These are phyloP conservation scores for Escovopsis weberi DNA, from an alignment of 2,329 filamentous ascomycete species.

Conservation along the genomic window DNA sequence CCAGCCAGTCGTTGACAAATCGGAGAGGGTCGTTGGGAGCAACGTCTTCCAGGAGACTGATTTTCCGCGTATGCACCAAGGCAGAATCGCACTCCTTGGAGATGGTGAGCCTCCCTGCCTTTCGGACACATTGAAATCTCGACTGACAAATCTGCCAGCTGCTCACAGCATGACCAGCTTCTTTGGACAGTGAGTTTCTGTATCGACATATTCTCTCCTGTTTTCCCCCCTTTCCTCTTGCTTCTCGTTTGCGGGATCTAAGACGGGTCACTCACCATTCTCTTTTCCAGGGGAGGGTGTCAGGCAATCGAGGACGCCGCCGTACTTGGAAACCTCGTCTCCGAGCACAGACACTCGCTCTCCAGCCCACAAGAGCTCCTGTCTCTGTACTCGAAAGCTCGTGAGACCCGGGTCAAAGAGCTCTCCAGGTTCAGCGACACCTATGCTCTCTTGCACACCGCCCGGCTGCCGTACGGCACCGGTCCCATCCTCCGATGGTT, in stretches of 20 bases:
- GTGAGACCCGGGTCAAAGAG: slow-evolving; percentile 6
- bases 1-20: slow-evolving; percentile 7
- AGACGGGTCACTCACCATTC: too few relatives aligned
- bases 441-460: slow-evolving; percentile 8
- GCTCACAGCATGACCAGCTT: slow-evolving; percentile 11
- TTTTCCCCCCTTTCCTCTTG: not conserved
- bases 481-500: slow-evolving; percentile 6
- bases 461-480: slow-evolving; percentile 6
- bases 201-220: not conserved
- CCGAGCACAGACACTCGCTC: slow-evolving; percentile 3
- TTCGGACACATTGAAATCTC: not conserved
- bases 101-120: slow-evolving; percentile 5
- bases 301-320: slow-evolving; percentile 9
- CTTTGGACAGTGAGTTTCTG: slow-evolving; percentile 6
- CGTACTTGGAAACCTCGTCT: slow-evolving; percentile 7
- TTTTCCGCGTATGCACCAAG: slow-evolving; percentile 8
- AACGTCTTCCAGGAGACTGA: slow-evolving; percentile 10
- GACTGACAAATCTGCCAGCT: slow-evolving; percentile 3
- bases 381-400: slow-evolving; percentile 5
- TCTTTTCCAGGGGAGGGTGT: slow-evolving; percentile 4
- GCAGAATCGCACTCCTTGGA: slow-evolving; percentile 9
- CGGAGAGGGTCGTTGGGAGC: slow-evolving; percentile 8
- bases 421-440: slow-evolving; percentile 8
- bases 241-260: not conserved
- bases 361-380: slow-evolving; percentile 4